Evolutionary conservation across 1,139 yeast species (phyloP), one percentile per base, ranked within the genome.

Genomic region (Geotrichum carabidarum): DNA sequence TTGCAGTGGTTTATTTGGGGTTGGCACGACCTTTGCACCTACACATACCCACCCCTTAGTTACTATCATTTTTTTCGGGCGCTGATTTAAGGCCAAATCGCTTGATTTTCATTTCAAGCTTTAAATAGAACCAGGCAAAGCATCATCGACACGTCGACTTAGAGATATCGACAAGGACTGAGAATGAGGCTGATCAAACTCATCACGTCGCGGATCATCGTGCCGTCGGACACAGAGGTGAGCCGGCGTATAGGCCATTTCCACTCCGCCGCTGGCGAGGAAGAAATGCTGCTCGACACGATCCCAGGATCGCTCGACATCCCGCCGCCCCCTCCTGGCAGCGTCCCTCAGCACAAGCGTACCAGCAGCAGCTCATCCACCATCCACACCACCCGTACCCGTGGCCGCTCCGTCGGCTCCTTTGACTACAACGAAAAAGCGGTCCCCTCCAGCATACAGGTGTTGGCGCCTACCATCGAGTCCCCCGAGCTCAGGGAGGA

Each of bases 191-290:
- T 44, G n/a, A 32, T 42, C n/a, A 51, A 48, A 40, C 40, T 54
- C 41, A 22, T 54, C 42, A 18, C 54, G 12, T 54, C 57, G n/a
- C 38, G 57, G 27, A 43, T 54, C 48, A 40, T 54, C 49, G 31
- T 51, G 34, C 57, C 57, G 18, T 48, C 57, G 8, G 57, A 54
- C 30, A 38, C 55, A n/a, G 54, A 51, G 36, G 32, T 40, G 15
- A 38, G 38, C 11, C 44, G 31, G 30, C 22, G 31, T 32, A 42
- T 42, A 4, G 44, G 44, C 17, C 44, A 22, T 8, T 27, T 17
- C 34, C 44, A 42, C 17, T 17, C 31, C 2, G 34, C 34, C 34
- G 31, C 14, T 15, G 44, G 8, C n/a, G 44, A 42, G 34, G 44
- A 42, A 14, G 40, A 37, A 17, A 32, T 42, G 17, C 15, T 42